Conservation (phyloP, 768 basidiomycete genomes). For the Pleurotus tuber-regium region DNA sequence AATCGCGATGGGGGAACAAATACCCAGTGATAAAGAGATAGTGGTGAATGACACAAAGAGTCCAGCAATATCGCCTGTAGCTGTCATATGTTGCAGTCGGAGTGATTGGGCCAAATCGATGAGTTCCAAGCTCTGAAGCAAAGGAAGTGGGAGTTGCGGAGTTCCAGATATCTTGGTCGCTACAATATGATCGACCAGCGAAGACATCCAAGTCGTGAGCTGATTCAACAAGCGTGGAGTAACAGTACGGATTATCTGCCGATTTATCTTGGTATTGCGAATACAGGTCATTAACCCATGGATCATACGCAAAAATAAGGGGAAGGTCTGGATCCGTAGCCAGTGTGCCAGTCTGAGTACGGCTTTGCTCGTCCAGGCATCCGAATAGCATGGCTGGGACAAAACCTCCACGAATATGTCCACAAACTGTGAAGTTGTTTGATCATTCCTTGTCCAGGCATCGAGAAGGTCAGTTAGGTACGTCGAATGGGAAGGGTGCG, state of each 20-base stretch:
- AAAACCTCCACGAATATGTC: constrained; percentile 29
- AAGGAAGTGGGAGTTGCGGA: too few relatives aligned
- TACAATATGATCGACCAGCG: not conserved
- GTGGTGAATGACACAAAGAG: not conserved
- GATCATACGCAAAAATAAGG: constrained; percentile 27
- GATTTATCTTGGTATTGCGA: constrained; percentile 11
- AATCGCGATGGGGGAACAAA: not conserved
- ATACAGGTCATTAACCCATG: constrained; percentile 23
- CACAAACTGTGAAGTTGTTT: constrained; percentile 28
- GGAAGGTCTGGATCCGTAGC: constrained; percentile 14
- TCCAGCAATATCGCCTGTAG: not conserved
- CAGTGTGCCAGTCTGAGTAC: constrained; percentile 28
- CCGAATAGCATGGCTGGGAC: constrained; percentile 9
- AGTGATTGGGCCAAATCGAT: not conserved
- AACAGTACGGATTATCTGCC: not conserved
- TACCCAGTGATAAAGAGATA: not conserved
- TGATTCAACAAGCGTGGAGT: not conserved
- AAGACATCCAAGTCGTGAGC: not conserved
- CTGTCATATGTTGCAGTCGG: not conserved
- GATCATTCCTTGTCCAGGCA: constrained; percentile 33
- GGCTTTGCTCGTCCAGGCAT: constrained; percentile 43
- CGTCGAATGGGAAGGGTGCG: constrained; percentile 42
- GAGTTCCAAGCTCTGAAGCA: too few relatives aligned
- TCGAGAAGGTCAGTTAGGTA: constrained; percentile 45
- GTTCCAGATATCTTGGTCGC: not conserved